A percentile compares a stretch with the other conserved stretches of the same genome.
Conservation (phyloP, 331 rosid genomes). For the Pyrus hybrid region DNA sequence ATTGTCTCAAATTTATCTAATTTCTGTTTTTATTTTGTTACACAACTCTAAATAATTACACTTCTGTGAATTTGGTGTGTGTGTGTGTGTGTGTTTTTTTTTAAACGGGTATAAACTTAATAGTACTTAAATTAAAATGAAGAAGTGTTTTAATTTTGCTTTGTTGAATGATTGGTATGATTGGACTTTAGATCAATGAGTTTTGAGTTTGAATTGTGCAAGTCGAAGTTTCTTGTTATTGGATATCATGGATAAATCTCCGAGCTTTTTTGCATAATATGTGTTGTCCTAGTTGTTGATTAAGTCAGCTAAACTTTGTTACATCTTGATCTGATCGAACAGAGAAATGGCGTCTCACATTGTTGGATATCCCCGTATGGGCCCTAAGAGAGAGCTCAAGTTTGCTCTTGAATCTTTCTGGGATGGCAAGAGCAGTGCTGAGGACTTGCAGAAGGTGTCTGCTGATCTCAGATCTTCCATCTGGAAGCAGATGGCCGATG, state of each 20-base stretch:
- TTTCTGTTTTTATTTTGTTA: not conserved
- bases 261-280: not conserved
- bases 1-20: not conserved
- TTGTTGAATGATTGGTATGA: not conserved
- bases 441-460: conserved; percentile 77
- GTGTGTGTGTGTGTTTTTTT: too few species aligned
- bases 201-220: not conserved
- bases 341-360: conserved; percentile 94
- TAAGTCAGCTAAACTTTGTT: not conserved
- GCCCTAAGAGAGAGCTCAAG: conserved; percentile 99
- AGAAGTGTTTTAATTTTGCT: not conserved
- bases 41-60: not conserved
- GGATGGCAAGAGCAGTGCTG: conserved; percentile 91
- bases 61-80: too few species aligned
- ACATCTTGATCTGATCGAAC: conserved; percentile 11
- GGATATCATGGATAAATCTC: not conserved
- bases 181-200: not conserved
- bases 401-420: conserved; percentile 94
- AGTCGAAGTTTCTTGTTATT: not conserved
- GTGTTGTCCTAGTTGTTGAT: conserved; percentile 1
- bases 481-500: conserved; percentile 91
- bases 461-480: conserved; percentile 76
- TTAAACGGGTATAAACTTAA: not conserved
- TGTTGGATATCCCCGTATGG: conserved; percentile 93
- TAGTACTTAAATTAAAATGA: not conserved